Conservation (phyloP, 179 eudicot species). For the Silene vulgaris region DNA sequence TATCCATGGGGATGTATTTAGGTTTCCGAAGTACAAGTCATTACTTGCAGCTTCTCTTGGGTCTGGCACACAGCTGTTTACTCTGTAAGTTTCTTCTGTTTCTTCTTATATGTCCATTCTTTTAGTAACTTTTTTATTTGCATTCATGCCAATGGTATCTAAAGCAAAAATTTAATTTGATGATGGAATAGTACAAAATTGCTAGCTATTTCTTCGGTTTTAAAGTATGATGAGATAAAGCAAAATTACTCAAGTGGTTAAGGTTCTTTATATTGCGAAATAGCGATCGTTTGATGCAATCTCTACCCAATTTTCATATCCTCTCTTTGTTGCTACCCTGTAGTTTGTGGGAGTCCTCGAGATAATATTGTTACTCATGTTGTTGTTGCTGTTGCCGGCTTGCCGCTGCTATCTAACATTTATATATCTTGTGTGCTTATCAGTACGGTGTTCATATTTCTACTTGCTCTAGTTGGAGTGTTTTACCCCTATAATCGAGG, state of each 20-base stretch:
- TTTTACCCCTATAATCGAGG: slow-evolving; percentile 45
- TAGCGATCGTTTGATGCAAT: too few species aligned
- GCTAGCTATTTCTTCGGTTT: too few species aligned
- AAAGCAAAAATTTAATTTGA: too few species aligned
- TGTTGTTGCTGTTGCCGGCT: too few species aligned
- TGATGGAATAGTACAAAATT: too few species aligned
- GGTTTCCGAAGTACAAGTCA: slow-evolving; percentile 39
- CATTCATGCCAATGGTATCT: neutral
- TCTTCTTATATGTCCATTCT: neutral
- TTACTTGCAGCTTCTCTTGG: slow-evolving; percentile 43
- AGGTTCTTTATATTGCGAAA: too few species aligned
- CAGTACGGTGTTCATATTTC: slow-evolving; percentile 42
- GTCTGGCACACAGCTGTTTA: slow-evolving; percentile 40
- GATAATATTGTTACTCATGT: too few species aligned
- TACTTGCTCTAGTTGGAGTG: slow-evolving; percentile 44
- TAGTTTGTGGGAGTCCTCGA: too few species aligned
- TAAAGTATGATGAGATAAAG: too few species aligned
- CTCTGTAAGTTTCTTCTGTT: slow-evolving; percentile 31
- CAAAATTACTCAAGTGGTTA: too few species aligned
- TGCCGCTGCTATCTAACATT: slow-evolving; percentile 11
- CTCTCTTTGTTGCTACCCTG: too few species aligned
- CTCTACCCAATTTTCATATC: too few species aligned
- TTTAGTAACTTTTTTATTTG: neutral
- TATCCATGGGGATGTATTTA: slow-evolving; percentile 43
- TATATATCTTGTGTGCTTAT: slow-evolving; percentile 1